Evolutionary conservation across 2,329 filamentous ascomycete genomes (phyloP), one percentile per base, ranked within the genome.

Genomic region (Fusarium concolor): DNA sequence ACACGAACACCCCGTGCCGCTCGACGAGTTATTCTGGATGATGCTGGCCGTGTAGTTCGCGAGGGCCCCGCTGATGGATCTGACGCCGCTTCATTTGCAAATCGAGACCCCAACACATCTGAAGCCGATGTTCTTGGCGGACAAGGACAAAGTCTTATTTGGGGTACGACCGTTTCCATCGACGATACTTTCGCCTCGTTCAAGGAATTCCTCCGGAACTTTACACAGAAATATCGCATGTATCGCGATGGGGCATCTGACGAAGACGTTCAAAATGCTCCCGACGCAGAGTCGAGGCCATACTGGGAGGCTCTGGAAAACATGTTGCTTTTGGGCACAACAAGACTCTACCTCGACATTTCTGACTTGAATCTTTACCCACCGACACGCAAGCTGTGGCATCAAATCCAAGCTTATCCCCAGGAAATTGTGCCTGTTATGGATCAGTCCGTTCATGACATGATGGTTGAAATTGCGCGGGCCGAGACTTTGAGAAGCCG

Each of bases 81-180:
- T 0, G 88, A 90, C 70, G 85, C 86, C 1, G 82, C 85, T 22
- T 87, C 88, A 1, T 90, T 89, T 71, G 82, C 84, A 35, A 89
- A 88, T 75, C 79, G 86, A 70, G 86, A 97, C 70, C 93, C 93
- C 1, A 91, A 91, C 67, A 97, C 94, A 9, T 97, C 95, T 3
- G 96, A 99, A 78, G 96, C 96, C 1, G 92, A 97, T 75, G 88
- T 86, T 2, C 87, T 97, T 39, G 95, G 94, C 38, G 96, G 94
- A 3, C 88, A 88, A 60, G 92, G 92, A 38, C 90, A 91, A 56
- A 89, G 91, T 71, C 88, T 96, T 59, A 95, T 99, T 68, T 99
- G 96, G 96, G 96, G 96, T 78, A 99, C 96, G 42, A 98, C 97
- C 38, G 92, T 99, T 49, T 97, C 95, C 7, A 91, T 99, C 53